Evolutionary conservation across 495 filamentous ascomycete genomes (phyloP), one percentile per base, ranked within the genome.

Genomic region (Penicillium antarcticum): DNA sequence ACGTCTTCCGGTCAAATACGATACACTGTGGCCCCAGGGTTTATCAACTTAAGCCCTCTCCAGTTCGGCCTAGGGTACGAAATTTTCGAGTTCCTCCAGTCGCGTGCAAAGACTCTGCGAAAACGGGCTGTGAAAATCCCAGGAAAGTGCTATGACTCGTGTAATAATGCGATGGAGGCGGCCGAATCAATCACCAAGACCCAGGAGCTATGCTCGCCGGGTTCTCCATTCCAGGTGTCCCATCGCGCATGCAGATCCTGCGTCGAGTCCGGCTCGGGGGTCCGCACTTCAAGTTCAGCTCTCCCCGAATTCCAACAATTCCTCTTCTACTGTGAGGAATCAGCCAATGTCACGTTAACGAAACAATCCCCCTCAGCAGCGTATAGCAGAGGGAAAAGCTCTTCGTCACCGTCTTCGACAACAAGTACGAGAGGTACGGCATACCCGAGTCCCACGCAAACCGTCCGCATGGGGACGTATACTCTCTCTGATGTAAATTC

Each of bases 271-370:
- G 14, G n/a, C 6, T 21, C 37, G 4, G 21, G 23, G 8, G 12
- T 35, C 8, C 51, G 49, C 31, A 35, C 24, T 24, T 23, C 24
- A 12, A 24, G 16, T 17, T 33, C 17, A 24, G 37, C 11, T 17
- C 54, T 16, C 41, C 49, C 49, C 5, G 21, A 56, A 32, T 53
- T 57, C 19, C 48, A 52, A 21, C 54, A 47, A 29, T 57, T 51
- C 26, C 14, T 57, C 3, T 52, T 35, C 24, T 57, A 52, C 23
- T 57, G 54, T 37, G 39, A 45, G 18, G 34, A 10, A 17, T 36
- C 34, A 4, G 10, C 34, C 34, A 36, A 14, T 11, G 24, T 8
- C 7, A 29, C 24, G 24, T 29, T 8, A 8, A 29, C 4, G 7
- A 29, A 5, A 5, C 24, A 29, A 29, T 14, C 34, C 3, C 12